Conservation (phyloP, 345 rosid species). For the Salix arbutifolia region DNA sequence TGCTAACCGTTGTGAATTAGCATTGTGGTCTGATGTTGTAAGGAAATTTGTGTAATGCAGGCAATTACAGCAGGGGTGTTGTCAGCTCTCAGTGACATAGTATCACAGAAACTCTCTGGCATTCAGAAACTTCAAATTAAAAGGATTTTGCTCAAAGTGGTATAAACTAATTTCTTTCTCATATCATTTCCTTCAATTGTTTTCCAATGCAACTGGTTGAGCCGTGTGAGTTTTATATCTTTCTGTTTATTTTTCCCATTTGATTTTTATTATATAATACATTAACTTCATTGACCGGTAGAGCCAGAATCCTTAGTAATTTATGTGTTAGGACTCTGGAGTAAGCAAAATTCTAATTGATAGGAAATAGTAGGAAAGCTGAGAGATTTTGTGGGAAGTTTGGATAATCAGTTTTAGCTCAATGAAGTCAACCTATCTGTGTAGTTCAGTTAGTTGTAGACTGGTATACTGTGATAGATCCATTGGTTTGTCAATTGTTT, state of each 20-base stretch:
- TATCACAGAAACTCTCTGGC: conserved; percentile 77
- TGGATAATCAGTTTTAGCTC: background rate
- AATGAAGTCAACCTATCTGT: background rate
- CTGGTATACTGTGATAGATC: background rate
- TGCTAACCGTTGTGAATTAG: background rate
- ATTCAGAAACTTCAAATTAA: conserved; percentile 75
- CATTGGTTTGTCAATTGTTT: background rate
- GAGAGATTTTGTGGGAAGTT: background rate
- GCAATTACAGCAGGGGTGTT: conserved; percentile 75
- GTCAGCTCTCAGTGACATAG: conserved; percentile 70
- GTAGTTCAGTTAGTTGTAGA: background rate
- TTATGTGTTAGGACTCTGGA: background rate
- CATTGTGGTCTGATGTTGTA: background rate
- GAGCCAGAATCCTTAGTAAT: background rate
- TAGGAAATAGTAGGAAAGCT: background rate
- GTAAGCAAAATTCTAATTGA: background rate
- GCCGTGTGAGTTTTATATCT: background rate
- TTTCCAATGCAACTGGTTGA: background rate
- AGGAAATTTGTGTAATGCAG: conserved; percentile 29
- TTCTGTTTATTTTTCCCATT: background rate
- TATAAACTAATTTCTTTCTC: conserved; percentile 22
- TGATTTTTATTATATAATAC: background rate
- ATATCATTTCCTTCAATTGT: background rate
- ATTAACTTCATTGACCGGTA: background rate
- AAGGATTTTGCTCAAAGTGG: conserved; percentile 87